Evolutionary conservation across 2,329 filamentous ascomycete species (phyloP), one percentile per base, ranked within the genome.

Genomic region (Gaeumannomyces sp.): DNA sequence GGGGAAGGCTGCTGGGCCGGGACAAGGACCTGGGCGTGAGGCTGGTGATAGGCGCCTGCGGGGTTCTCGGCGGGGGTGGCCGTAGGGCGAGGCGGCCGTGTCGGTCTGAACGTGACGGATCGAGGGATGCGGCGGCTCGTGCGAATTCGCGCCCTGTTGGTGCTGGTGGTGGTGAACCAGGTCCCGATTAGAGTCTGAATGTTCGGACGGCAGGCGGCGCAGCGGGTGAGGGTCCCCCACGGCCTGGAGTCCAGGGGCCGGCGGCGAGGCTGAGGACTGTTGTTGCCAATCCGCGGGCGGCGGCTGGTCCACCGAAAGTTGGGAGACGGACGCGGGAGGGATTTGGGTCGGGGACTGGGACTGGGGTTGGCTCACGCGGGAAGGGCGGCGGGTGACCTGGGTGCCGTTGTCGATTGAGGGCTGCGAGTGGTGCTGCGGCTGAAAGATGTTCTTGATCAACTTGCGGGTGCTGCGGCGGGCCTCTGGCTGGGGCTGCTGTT

Each of bases 371-470:
- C 45, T 53, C 45, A 53, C 45, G 45, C 45, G 45, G 45, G 45
- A 53, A 53, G 19, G 19, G 45, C 45, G 45, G 22, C 45, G 45
- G 45, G 45, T 19, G 25, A 53, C 22, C 22, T 22, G 45, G 85
- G 75, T 78, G 61, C 86, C 74, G 62, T 80, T 79, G 61, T 75
- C 69, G 66, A 77, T 78, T 59, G 62, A 59, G 22, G 31, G 29
- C 71, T 81, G 81, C 78, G 84, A 82, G 64, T 77, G 72, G 67
- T 70, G 70, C 65, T 76, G 73, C 67, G 70, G 66, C 45, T 68
- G 61, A 69, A 85, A 79, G 68, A 85, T 81, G 69, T 79, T 83
- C 74, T 81, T 85, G 73, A 86, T 80, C 67, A 85, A 74, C 70
- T 81, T 82, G 68, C 82, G 80, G 59, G 81, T 80, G 59, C 80